Base-by-base conservation (phyloP, 148 eudicot species). In the Camellia japonica region DNA sequence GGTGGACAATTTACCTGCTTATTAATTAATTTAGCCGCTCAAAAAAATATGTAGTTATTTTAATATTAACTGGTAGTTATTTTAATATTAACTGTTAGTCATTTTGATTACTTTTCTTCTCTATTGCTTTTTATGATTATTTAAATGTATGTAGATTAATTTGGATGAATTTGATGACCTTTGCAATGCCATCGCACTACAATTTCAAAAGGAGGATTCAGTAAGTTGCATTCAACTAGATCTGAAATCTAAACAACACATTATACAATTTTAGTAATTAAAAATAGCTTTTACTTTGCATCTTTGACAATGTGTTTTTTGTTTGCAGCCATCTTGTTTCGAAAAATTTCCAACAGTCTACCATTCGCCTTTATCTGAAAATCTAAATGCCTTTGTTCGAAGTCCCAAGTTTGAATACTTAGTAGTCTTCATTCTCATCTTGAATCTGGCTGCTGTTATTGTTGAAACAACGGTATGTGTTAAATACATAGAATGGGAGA, bases 161-260 rank as follows among this genome's bases (percentile, higher is more conserved):
- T 54, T 83, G 71, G 95, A 90, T 6, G 99, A 97, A 87, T 97
- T 97, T 86, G 86, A 82, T 76, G 99, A 94, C 87, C 97, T 97
- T 69, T 94, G 95, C 87, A 91, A 94, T 85, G 97, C 98, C 64
- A 97, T 97, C 60, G 99, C 97, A 69, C 87, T 94, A 67, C 91
- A 85, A 78, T 97, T 97, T 85, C 88, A 89, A 16, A 97, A 92
- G 84, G 99, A 92, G 90, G 92, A 94, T 67, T 61, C 81, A 76
- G 97, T 95, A 82, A 88, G 90, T 87, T 72, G 12, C 30, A 38
- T 52, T 80, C 49, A 30, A 30, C 60, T 74, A 23, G 38, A 63
- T 20, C 30, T 44, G 52, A 58, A 15, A 66, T 68, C 20, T 71
- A 49, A 74, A 7, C 13, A 60, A 1, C 8, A 6, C 13, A n/a